Evolutionary conservation across 768 basidiomycete genomes (phyloP).

Genomic region (Phlebiopsis flavidoalba): DNA sequence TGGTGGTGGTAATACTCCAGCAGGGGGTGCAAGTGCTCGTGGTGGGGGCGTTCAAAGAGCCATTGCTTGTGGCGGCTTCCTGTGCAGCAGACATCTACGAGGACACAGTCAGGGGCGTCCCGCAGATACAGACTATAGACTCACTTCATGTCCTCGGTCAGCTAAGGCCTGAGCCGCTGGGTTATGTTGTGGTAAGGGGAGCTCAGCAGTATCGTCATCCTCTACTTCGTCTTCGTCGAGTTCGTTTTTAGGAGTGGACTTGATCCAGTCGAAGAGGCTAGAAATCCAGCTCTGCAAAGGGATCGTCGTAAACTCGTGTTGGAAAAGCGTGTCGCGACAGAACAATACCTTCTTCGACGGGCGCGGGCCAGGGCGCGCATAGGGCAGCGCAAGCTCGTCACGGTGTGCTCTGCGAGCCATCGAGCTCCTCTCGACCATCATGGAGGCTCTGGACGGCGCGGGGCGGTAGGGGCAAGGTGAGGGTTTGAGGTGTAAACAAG

Average conservation of each 20-base stretch:
- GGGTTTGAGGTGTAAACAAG: constrained; percentile 2
- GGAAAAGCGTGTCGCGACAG: background rate
- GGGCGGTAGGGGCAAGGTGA: background rate
- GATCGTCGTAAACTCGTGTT: background rate
- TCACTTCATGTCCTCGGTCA: constrained; percentile 4
- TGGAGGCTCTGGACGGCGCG: background rate
- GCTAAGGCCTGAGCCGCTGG: background rate
- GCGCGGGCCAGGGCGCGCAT: background rate
- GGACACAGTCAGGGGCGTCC: background rate
- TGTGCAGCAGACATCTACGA: background rate
- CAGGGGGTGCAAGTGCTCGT: too few species aligned
- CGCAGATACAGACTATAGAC: background rate
- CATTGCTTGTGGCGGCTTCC: too few species aligned
- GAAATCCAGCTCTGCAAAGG: background rate
- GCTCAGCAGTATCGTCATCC: background rate
- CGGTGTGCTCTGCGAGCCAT: background rate
- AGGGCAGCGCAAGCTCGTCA: background rate
- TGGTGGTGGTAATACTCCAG: too few species aligned
- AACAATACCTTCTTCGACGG: constrained; percentile 2
- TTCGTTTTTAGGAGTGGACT: background rate
- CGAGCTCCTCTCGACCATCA: constrained; percentile 3
- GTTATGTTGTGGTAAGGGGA: background rate
- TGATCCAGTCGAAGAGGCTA: background rate
- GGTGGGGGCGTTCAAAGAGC: background rate
- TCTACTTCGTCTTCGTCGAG: constrained; percentile 1